phyloP scores from a whole-genome alignment of 1,284 basidiomycete genomes.

The Ceratobasidium sp. region DNA sequence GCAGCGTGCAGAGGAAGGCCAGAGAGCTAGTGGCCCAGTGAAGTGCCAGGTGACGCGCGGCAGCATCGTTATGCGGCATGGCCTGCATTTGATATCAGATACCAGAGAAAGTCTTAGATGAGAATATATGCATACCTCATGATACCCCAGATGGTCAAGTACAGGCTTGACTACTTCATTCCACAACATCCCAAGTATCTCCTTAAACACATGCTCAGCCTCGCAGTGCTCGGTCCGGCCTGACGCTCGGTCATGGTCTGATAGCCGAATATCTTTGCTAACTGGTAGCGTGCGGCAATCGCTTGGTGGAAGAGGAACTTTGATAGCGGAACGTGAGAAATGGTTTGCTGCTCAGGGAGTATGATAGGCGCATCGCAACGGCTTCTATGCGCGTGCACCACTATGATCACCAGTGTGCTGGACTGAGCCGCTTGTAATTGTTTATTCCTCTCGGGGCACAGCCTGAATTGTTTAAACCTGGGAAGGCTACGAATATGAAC shows the following conservation, averaged over 20 bases:
- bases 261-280: neutral
- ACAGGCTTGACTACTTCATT: constrained; percentile 18
- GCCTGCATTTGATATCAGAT: neutral
- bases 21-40: constrained; percentile 6
- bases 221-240: too few relatives aligned
- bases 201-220: neutral
- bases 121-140: neutral
- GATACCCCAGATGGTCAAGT: constrained; percentile 10
- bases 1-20: constrained; percentile 34
- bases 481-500: neutral
- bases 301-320: neutral
- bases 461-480: constrained; percentile 5
- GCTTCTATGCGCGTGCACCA: constrained; percentile 18
- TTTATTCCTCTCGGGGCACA: neutral
- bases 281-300: neutral
- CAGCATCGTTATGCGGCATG: neutral
- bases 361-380: constrained; percentile 37
- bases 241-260: too few relatives aligned
- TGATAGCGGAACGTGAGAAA: constrained; percentile 7
- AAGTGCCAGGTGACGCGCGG: constrained; percentile 31
- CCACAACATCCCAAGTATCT: constrained; percentile 26
- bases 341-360: neutral
- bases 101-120: too few relatives aligned
- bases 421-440: neutral
- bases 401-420: neutral